These are phyloP conservation scores for Pestalotiopsis sp. DNA, from an alignment of 2,329 filamentous ascomycete species.

Conservation along the genomic window DNA sequence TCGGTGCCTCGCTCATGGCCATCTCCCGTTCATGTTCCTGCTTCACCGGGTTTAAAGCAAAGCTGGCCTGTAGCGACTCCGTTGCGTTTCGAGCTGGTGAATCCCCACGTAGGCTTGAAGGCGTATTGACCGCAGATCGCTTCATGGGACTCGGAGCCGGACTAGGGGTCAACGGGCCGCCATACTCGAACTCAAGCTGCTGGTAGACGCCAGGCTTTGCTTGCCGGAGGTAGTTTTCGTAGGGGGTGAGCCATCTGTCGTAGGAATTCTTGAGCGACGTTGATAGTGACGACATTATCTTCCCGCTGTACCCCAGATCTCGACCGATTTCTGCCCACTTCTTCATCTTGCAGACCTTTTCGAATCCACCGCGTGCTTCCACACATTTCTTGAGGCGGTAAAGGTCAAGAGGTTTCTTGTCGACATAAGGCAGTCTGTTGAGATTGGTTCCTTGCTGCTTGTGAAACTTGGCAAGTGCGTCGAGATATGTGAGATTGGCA, in stretches of 20 bases:
- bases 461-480: conserved; percentile 94
- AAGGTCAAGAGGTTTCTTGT: conserved; percentile 94
- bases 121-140: conserved; percentile 62
- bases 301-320: conserved; percentile 95
- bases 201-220: conserved; percentile 97
- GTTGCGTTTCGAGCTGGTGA: conserved; percentile 67
- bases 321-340: conserved; percentile 99
- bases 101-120: conserved; percentile 60
- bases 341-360: conserved; percentile 94
- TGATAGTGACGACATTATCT: conserved; percentile 98
- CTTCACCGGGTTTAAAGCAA: conserved; percentile 42
- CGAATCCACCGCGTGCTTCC: conserved; percentile 91
- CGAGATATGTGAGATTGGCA: conserved; percentile 93
- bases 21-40: conserved; percentile 51
- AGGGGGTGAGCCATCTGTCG: conserved; percentile 94
- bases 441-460: conserved; percentile 94
- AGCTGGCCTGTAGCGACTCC: conserved; percentile 52
- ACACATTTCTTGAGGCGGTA: conserved; percentile 97
- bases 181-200: conserved; percentile 89
- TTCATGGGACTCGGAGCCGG: conserved; percentile 72
- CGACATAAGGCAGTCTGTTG: conserved; percentile 92
- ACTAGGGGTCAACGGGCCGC: conserved; percentile 84
- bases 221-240: conserved; percentile 89
- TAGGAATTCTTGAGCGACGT: conserved; percentile 98
- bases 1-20: conserved; percentile 48